These are phyloP conservation scores for Phaeophleospora eucalypticola DNA, from an alignment of 2,329 filamentous ascomycete species.

Conservation along the genomic window DNA sequence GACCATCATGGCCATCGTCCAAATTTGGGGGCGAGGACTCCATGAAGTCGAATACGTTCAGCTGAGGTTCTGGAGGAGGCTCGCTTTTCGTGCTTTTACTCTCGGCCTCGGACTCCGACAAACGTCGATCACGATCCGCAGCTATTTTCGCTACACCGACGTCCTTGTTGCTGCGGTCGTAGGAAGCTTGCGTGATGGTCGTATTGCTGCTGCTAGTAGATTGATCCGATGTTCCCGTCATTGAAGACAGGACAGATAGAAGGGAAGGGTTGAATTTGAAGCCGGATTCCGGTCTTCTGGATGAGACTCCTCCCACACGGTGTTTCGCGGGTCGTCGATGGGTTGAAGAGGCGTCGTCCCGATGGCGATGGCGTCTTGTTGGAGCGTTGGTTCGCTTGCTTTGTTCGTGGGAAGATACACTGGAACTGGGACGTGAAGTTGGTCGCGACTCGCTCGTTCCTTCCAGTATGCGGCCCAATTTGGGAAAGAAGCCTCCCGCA, in stretches of 20 bases:
- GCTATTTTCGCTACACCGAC: constrained; percentile 8
- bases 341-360: constrained; percentile 15
- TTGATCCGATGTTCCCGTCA: constrained; percentile 38
- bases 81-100: constrained; percentile 15
- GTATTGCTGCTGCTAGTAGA: constrained; percentile 47
- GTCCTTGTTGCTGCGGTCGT: constrained; percentile 30
- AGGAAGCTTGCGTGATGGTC: constrained; percentile 43
- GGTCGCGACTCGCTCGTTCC: constrained; percentile 27
- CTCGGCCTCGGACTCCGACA: constrained; percentile 13
- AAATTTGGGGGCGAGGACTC: constrained; percentile 15
- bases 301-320: constrained; percentile 32
- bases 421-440: constrained; percentile 14
- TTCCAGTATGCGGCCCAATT: constrained; percentile 40
- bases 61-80: constrained; percentile 20
- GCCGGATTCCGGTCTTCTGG: constrained; percentile 29
- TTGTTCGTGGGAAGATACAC: constrained; percentile 15
- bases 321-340: constrained; percentile 30
- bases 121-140: constrained; percentile 6
- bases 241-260: constrained; percentile 39
- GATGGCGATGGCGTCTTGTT: constrained; percentile 13
- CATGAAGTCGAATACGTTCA: constrained; percentile 31
- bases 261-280: constrained; percentile 39
- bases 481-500: constrained; percentile 34
- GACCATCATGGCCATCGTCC: constrained; percentile 20
- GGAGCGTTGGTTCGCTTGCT: constrained; percentile 12